Conservation (phyloP, 148 eudicot species). For the Amaranthus palmeri region DNA sequence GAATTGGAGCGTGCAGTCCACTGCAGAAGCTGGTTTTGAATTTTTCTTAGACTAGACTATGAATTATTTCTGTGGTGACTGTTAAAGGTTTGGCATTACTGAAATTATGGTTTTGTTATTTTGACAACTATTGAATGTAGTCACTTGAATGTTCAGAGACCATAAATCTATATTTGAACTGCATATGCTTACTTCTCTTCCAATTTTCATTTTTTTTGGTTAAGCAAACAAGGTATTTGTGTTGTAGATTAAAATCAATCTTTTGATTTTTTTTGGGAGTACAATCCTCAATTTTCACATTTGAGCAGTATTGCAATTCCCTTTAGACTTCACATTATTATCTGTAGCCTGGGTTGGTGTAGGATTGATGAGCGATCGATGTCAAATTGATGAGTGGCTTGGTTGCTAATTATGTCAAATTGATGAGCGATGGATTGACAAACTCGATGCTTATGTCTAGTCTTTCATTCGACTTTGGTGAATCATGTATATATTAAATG, state of each 20-base stretch:
- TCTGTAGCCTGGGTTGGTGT: too few relatives aligned
- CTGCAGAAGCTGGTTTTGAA: constrained; percentile 5
- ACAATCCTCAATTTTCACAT: too few relatives aligned
- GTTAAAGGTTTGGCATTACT: not conserved
- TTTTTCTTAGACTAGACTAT: not conserved
- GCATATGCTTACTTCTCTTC: not conserved
- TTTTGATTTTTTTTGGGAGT: not conserved
- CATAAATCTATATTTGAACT: not conserved
- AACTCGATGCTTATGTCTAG: too few relatives aligned
- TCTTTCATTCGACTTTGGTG: too few relatives aligned
- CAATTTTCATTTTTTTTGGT: not conserved
- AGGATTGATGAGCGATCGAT: too few relatives aligned
- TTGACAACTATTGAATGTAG: constrained; percentile 2
- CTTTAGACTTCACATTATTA: too few relatives aligned
- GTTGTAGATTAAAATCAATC: not conserved
- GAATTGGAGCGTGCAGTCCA: not conserved
- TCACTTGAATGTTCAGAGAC: constrained; percentile 4
- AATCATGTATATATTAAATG: too few relatives aligned
- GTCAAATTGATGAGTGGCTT: too few relatives aligned
- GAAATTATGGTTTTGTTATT: not conserved
- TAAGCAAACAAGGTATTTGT: not conserved
- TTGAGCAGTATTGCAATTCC: too few relatives aligned
- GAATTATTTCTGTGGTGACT: not conserved
- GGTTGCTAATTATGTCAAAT: too few relatives aligned
- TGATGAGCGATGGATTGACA: too few relatives aligned